Base-by-base conservation (phyloP, 1,284 basidiomycete genomes). In the Neonothopanus nambi region DNA sequence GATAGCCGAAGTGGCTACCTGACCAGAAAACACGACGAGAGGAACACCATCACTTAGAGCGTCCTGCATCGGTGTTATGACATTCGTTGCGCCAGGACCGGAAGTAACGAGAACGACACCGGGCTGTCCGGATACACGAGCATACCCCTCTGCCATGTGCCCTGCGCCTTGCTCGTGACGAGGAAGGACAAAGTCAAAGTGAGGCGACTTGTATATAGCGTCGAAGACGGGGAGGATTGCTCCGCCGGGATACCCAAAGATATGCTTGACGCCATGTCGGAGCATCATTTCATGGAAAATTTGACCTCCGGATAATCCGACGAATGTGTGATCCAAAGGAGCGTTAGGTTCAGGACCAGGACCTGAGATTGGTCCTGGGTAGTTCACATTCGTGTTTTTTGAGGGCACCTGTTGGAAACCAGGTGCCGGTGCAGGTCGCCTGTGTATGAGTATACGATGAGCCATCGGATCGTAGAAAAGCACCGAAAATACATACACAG, bases 251-350 rank as follows among this genome's bases (percentile, higher is more conserved):
- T 99, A 99, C 44, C 96, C 96, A 67, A 99, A 99, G 48, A 99
- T 84, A 67, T 98, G 92, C 73, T 96, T 97, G 65, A 99, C 95
- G 55, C 84, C 84, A 71, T 99, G 96, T 51, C 96, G 82, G 55
- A 95, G 87, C 93, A 99, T 98, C 96, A 99, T 98, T 75, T 99
- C 95, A 71, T 99, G 95, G 76, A 99, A 98, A 67, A 99, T 98
- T 71, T 98, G 84, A 35, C 96, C 96, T 30, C 96, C 96, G 17
- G 93, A 93, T 74, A 96, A 85, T 57, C 96, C 96, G 54, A 98
- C 83, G 66, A 99, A 98, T 2, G 87, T 84, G 58, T 85, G 80
- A 65, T 92, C 89, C 52, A 91, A 71, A 43, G 78, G 76, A 13
- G 75, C 70, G 59, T 75, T 76, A 2, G 78, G 74, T 39, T 72